Evolutionary conservation across 495 filamentous ascomycete species (phyloP).

Genomic region (Tuber microsphaerosporum): DNA sequence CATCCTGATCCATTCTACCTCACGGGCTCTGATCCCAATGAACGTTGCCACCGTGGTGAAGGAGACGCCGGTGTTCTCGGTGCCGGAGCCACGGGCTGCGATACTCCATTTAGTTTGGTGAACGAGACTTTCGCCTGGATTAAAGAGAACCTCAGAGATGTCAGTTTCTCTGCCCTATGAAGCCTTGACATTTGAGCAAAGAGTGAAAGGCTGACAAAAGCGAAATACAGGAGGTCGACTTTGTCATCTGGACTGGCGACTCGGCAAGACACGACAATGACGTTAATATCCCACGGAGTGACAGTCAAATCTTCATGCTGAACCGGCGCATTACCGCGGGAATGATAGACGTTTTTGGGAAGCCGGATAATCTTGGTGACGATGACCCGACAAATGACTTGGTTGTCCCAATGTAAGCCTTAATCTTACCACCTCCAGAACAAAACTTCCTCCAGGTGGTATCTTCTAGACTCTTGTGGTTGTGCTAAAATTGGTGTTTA

Average conservation of each 20-base stretch:
- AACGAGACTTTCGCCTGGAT: constrained; percentile 93
- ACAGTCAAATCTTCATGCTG: constrained; percentile 62
- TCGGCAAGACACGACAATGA: constrained; percentile 93
- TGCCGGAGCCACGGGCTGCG: constrained; percentile 78
- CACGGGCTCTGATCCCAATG: constrained; percentile 60
- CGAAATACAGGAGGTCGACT: constrained; percentile 60
- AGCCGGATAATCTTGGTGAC: constrained; percentile 44
- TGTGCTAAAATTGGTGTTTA: neutral
- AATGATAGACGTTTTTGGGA: constrained; percentile 66
- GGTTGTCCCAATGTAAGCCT: constrained; percentile 57
- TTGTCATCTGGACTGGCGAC: constrained; percentile 96
- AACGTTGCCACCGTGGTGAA: constrained; percentile 69
- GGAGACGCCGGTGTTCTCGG: constrained; percentile 76
- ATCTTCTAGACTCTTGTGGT: neutral
- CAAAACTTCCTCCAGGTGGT: neutral
- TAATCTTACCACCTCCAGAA: neutral
- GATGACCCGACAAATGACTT: constrained; percentile 53
- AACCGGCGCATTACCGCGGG: constrained; percentile 70
- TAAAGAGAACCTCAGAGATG: constrained; percentile 66
- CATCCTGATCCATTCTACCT: constrained; percentile 86
- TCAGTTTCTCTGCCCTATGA: constrained; percentile 20
- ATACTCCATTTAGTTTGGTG: constrained; percentile 69
- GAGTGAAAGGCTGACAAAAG: constrained; percentile 12
- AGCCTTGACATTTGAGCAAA: neutral
- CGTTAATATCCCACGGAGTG: constrained; percentile 67